Evolutionary conservation across 805 yeast species (phyloP), one percentile per base, ranked within the genome.

Genomic region (Millerozyma miso): DNA sequence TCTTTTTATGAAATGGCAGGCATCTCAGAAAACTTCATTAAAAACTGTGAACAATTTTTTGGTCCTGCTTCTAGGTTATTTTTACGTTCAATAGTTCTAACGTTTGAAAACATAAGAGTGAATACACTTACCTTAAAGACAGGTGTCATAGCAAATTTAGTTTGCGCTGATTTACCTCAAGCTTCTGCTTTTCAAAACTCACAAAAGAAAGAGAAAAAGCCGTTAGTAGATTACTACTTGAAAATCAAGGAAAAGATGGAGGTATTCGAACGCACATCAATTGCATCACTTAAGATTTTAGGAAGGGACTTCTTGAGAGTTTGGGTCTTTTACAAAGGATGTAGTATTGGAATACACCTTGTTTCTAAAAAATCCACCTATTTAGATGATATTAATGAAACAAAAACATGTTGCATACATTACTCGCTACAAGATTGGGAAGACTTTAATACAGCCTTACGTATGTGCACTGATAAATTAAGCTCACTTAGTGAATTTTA

Each of bases 1-100:
- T 20, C 26, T 14, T 35, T 35, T 2, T 18, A 35, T 14, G 43
- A 41, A 12, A 14, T 41, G 19, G 39, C 43, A 15, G 43, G 43
- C 6, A 31, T 41, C 12, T 35, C 36, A 7, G 8, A 23, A 2
- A 37, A 32, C 5, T 31, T 41, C n/a, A 14, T 35, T 6, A 32
- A 31, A 13, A 19, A 29, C 31, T 35, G 31, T 31, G 37, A 36
- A 19, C 14, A 31, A 7, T 41, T n/a, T 15, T 41, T 41, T 41
- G 43, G 43, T 4, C 31, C 31, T 8, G 31, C 31, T 26, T 26
- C 31, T 13, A 8, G 13, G 13, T 13, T 26, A 26, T 26, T 26
- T 26, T 13, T 26, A 10, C 31, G 31, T 13, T 26, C 31, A 13
- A 26, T 26, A 13, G 13, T 26, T 10, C 13, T 26, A 26, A 10